A percentile compares a stretch with the other conserved stretches of the same genome.
Conservation (phyloP, 257 asterid species). For the Solanum lignicaule region DNA sequence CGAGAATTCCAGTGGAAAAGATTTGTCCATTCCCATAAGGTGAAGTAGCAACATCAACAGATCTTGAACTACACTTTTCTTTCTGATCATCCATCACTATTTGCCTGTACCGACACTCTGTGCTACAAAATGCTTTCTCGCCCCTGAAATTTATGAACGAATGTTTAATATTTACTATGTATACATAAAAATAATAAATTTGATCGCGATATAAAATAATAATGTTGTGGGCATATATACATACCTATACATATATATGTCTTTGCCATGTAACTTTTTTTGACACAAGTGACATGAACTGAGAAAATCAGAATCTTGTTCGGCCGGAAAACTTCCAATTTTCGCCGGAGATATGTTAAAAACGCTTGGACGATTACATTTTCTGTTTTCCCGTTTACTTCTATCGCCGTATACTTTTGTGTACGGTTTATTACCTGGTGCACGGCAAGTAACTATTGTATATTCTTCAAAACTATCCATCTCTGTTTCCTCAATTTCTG, state of each 20-base stretch:
- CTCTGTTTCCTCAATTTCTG: conserved; percentile 9
- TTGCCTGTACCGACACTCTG: conserved; percentile 73
- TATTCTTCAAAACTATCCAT: conserved; percentile 42
- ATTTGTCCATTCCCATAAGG: conserved; percentile 37
- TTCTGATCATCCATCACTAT: conserved; percentile 62
- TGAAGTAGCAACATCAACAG: conserved; percentile 11
- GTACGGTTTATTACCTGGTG: conserved; percentile 33
- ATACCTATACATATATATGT: conserved; percentile 92
- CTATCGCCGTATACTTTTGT: conserved; percentile 46
- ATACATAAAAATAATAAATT: too few species aligned
- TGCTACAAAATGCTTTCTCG: conserved; percentile 82
- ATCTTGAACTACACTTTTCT: conserved; percentile 44
- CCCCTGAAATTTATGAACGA: conserved; percentile 44
- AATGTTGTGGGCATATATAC: not conserved
- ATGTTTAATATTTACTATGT: too few species aligned
- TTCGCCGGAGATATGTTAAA: conserved; percentile 61
- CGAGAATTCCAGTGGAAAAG: conserved; percentile 55
- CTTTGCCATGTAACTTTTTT: conserved; percentile 70
- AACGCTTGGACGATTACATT: conserved; percentile 24
- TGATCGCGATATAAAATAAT: not conserved
- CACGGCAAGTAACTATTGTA: conserved; percentile 59
- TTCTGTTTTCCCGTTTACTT: conserved; percentile 9
- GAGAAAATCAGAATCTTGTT: conserved; percentile 62
- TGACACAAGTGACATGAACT: conserved; percentile 56
- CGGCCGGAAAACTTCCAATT: conserved; percentile 8